Percentiles rank a stretch among this genome's conserved stretches.
Conservation (phyloP, 2,329 filamentous ascomycete genomes). For the Sporothrix euskadiensis region DNA sequence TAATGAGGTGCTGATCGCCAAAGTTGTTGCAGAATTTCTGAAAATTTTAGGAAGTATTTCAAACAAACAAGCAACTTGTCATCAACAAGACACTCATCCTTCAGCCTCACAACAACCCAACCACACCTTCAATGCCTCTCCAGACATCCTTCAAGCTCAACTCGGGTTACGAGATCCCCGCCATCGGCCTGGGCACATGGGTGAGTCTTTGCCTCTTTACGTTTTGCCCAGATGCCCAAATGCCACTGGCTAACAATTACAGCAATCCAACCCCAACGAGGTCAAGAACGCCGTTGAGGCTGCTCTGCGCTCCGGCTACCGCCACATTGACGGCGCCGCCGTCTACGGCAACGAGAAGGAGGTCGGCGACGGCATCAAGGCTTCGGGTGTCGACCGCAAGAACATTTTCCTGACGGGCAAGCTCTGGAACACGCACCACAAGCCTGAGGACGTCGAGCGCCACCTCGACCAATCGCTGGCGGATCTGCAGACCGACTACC, state of each 20-base stretch:
- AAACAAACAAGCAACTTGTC: background rate
- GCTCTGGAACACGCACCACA: conserved; percentile 60
- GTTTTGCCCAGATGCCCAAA: too few relatives aligned
- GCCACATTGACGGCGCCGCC: conserved; percentile 52
- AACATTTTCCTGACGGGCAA: conserved; percentile 56
- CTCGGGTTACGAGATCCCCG: conserved; percentile 39
- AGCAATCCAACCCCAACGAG: conserved; percentile 42
- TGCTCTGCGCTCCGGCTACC: conserved; percentile 48
- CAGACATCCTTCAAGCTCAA: conserved; percentile 31
- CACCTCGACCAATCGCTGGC: conserved; percentile 51
- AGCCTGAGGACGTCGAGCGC: conserved; percentile 47
- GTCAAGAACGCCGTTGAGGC: conserved; percentile 48
- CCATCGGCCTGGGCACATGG: conserved; percentile 47
- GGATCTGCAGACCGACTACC: conserved; percentile 53
- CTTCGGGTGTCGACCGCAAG: conserved; percentile 27
- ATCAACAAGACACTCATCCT: background rate
- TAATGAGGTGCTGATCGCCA: background rate
- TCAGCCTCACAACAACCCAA: background rate
- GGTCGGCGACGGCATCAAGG: conserved; percentile 30
- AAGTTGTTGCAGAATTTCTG: background rate
- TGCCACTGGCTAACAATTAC: background rate
- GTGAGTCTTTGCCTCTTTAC: conserved; percentile 33
- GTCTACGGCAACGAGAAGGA: conserved; percentile 45
- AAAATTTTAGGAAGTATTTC: background rate
- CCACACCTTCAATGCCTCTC: conserved; percentile 30